Evolutionary conservation across 2,329 filamentous ascomycete species (phyloP), one percentile per base, ranked within the genome.

Genomic region (Trichoderma sp.): DNA sequence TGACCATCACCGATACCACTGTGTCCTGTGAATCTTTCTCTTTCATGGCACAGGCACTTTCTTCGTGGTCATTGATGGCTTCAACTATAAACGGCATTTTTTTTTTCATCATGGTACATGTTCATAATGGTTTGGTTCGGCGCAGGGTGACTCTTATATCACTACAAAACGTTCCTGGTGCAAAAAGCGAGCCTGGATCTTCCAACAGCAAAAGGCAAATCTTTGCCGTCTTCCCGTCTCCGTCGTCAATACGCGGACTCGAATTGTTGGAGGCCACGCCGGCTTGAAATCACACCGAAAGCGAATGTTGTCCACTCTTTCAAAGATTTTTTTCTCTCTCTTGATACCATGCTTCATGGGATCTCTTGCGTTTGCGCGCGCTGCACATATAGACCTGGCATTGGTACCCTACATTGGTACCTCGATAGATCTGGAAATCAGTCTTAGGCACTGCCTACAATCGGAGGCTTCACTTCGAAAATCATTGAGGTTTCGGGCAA

Each of bases 101-200:
- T 34, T 17, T 64, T 64, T 61, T 37, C 35, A 29, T 60, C 27
- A 63, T 64, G 64, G 65, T 75, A 77, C 66, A 78, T 66, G 73
- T 72, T 78, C 72, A 75, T 78, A 78, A 79, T 79, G 74, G 72
- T 74, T 71, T 74, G 70, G 70, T 70, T 68, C 45, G 78, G 76
- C 76, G 76, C 76, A 74, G 65, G 64, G 66, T 63, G 63, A 56
- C 72, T 34, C 45, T 45, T 22, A 63, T 63, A 52, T 54, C 60
- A 63, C 39, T 67, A 63, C 35, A 67, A 53, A 56, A 67, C 37
- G 57, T 64, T 64, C 60, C 34, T 45, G 61, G 29, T 57, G 37
- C 61, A 25, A 42, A 15, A 34, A 32, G 58, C 60, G 15, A 57
- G 37, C 19, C 25, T 27, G 27, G 9, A 25, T 13, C 25, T 39